phyloP scores from a whole-genome alignment of 352 stramenopile genomes.

The Phytophthora multivora region DNA sequence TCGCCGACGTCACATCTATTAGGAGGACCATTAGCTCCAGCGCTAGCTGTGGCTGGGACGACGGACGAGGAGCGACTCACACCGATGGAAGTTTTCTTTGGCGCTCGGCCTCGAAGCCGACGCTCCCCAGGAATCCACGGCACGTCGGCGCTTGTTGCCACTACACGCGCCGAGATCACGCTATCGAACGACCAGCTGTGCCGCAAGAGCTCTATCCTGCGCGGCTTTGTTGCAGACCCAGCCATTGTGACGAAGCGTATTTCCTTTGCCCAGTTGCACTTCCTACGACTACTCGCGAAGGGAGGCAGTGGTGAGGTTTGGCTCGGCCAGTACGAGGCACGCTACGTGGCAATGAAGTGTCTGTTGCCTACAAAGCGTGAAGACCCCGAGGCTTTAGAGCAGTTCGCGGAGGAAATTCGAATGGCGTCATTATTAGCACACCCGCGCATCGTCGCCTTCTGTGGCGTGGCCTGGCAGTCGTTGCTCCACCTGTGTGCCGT shows the following conservation, averaged over 20 bases:
- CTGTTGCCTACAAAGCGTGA: slow-evolving; percentile 68
- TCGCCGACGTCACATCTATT: slow-evolving; percentile 44
- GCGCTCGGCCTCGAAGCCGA: slow-evolving; percentile 38
- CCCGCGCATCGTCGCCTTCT: slow-evolving; percentile 82
- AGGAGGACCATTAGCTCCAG: slow-evolving; percentile 27
- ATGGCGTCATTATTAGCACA: slow-evolving; percentile 80
- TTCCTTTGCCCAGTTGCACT: slow-evolving; percentile 75
- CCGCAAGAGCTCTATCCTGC: slow-evolving; percentile 53
- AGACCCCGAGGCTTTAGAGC: slow-evolving; percentile 64
- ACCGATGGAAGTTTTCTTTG: slow-evolving; percentile 61
- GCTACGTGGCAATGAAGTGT: slow-evolving; percentile 83
- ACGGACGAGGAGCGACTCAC: slow-evolving; percentile 43
- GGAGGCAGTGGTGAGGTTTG: slow-evolving; percentile 83
- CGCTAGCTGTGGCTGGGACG: slow-evolving; percentile 13
- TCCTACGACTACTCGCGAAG: slow-evolving; percentile 70
- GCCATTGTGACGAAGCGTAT: slow-evolving; percentile 78
- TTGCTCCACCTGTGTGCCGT: slow-evolving; percentile 76
- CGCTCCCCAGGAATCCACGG: slow-evolving; percentile 31
- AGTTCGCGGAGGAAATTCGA: slow-evolving; percentile 84
- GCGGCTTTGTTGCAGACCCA: slow-evolving; percentile 69
- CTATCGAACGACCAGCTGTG: slow-evolving; percentile 77
- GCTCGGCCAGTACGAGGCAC: slow-evolving; percentile 75
- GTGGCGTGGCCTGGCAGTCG: slow-evolving; percentile 81
- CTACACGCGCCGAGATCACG: slow-evolving; percentile 51
- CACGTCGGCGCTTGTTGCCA: slow-evolving; percentile 39